Conservation (phyloP, 352 stramenopile species). For the Lagenidium sp. region DNA sequence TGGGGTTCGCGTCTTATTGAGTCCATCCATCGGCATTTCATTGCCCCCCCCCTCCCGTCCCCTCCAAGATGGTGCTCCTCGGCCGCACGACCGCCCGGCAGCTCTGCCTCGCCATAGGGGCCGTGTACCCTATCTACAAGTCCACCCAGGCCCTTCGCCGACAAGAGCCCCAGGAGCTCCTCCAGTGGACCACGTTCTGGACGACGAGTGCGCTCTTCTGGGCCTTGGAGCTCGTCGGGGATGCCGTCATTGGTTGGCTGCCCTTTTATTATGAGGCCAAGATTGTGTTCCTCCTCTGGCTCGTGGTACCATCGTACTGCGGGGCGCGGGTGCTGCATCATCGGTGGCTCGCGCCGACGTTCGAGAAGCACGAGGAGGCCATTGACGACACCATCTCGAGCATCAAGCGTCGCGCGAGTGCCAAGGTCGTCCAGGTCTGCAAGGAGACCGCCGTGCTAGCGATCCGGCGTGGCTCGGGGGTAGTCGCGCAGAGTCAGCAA, state of each 20-base stretch:
- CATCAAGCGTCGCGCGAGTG: slow-evolving; percentile 50
- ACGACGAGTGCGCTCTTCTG: slow-evolving; percentile 52
- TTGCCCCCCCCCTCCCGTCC: background rate
- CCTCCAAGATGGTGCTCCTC: slow-evolving; percentile 37
- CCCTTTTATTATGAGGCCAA: slow-evolving; percentile 74
- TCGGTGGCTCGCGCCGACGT: slow-evolving; percentile 48
- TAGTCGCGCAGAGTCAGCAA: slow-evolving; percentile 54
- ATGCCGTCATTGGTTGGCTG: slow-evolving; percentile 45
- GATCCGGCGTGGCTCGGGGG: slow-evolving; percentile 44
- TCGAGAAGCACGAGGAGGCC: slow-evolving; percentile 51
- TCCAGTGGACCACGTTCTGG: slow-evolving; percentile 64
- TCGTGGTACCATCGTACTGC: slow-evolving; percentile 46
- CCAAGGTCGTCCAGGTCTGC: slow-evolving; percentile 54
- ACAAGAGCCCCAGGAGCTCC: slow-evolving; percentile 34
- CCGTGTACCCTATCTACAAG: slow-evolving; percentile 56
- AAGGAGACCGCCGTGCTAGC: slow-evolving; percentile 56
- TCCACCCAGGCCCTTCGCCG: slow-evolving; percentile 32
- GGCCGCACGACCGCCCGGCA: slow-evolving; percentile 34
- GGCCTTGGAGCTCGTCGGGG: slow-evolving; percentile 46
- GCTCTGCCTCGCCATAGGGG: slow-evolving; percentile 44
- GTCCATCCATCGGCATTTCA: background rate
- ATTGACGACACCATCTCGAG: slow-evolving; percentile 48
- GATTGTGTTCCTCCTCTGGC: slow-evolving; percentile 56
- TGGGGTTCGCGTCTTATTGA: too few species aligned
- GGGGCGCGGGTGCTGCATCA: slow-evolving; percentile 45